These are phyloP conservation scores for Aspergillus avenaceus DNA, from an alignment of 495 filamentous ascomycete genomes.

Conservation along the genomic window DNA sequence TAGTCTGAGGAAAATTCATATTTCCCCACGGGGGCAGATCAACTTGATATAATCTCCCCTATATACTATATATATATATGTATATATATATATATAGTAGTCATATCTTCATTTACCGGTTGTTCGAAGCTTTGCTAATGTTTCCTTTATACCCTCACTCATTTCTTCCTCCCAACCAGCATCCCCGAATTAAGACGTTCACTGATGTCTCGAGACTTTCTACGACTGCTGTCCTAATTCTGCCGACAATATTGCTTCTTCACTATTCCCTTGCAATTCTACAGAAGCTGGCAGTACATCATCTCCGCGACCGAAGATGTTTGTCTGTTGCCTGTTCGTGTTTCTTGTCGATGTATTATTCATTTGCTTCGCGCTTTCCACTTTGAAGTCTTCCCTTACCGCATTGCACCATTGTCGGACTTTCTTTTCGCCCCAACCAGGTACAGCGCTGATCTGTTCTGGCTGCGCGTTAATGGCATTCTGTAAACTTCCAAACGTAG, in stretches of 20 bases:
- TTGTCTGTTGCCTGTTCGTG: conserved; percentile 11
- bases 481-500: conserved; percentile 80
- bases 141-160: conserved; percentile 53
- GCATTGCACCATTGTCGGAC: conserved; percentile 76
- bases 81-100: not conserved
- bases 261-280: conserved; percentile 3
- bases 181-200: conserved; percentile 1
- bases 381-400: conserved; percentile 79
- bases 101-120: conserved; percentile 12
- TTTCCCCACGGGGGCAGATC: too few relatives aligned
- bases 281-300: not conserved
- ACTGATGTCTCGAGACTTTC: not conserved
- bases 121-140: conserved; percentile 50
- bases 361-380: conserved; percentile 65
- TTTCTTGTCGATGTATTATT: conserved; percentile 30
- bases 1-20: too few relatives aligned
- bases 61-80: too few relatives aligned
- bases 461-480: conserved; percentile 82
- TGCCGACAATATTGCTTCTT: conserved; percentile 13
- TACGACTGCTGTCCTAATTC: conserved; percentile 12
- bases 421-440: conserved; percentile 95
- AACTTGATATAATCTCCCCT: too few relatives aligned
- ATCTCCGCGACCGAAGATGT: not conserved
- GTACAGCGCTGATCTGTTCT: conserved; percentile 75
- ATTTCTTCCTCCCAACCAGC: conserved; percentile 28